These are phyloP conservation scores for Fistulinella staudtii DNA, from an alignment of 1,284 basidiomycete genomes.

Conservation along the genomic window DNA sequence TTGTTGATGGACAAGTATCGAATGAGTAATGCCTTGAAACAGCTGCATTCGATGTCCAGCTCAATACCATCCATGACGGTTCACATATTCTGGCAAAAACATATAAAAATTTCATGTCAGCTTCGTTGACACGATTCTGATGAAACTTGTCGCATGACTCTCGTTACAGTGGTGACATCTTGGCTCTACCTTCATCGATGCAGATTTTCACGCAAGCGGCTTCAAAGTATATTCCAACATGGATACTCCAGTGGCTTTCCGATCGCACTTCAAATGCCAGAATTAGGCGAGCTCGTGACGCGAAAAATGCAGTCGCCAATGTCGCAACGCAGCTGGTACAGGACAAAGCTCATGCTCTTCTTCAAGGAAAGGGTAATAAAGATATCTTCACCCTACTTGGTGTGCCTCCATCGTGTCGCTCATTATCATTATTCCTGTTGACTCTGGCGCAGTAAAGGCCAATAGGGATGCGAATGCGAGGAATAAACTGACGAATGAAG, in stretches of 20 bases:
- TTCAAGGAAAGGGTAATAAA: constrained; percentile 28
- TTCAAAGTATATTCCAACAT: constrained; percentile 15
- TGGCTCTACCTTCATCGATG: constrained; percentile 11
- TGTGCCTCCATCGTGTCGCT: constrained; percentile 13
- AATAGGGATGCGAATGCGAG: constrained; percentile 45
- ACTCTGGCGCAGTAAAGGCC: constrained; percentile 43
- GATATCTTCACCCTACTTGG: constrained; percentile 43
- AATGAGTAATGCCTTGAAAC: constrained; percentile 12
- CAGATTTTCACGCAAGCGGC: constrained; percentile 17
- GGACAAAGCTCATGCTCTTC: constrained; percentile 37
- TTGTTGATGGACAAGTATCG: not conserved
- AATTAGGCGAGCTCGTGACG: constrained; percentile 34
- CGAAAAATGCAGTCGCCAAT: constrained; percentile 16
- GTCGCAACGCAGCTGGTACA: constrained; percentile 39
- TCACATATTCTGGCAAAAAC: constrained; percentile 36
- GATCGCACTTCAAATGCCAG: constrained; percentile 35
- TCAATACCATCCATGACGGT: constrained; percentile 34
- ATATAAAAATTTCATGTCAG: constrained; percentile 35
- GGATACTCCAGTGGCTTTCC: constrained; percentile 35
- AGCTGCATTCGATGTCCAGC: constrained; percentile 39
- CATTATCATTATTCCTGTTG: not conserved
- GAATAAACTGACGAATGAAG: constrained; percentile 43
- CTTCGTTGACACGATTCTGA: not conserved
- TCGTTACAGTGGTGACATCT: constrained; percentile 15
- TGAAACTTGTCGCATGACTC: not conserved